These are phyloP conservation scores for Venturia aucupariae DNA, from an alignment of 2,329 filamentous ascomycete species.

Conservation along the genomic window DNA sequence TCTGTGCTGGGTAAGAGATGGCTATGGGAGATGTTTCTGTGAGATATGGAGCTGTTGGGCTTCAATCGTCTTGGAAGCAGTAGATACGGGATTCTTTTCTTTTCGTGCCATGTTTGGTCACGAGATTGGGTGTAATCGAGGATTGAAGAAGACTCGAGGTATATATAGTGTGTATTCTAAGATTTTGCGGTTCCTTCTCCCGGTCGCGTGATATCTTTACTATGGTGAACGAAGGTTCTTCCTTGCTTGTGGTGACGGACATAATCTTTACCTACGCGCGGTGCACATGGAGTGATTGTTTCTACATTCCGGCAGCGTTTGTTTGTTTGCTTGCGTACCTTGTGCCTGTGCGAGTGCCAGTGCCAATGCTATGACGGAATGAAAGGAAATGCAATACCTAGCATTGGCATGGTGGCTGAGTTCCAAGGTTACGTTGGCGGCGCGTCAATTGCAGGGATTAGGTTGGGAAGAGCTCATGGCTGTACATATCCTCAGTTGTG, in stretches of 20 bases:
- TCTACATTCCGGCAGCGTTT: neutral
- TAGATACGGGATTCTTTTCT: neutral
- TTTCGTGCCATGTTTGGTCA: neutral
- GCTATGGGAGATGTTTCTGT: neutral
- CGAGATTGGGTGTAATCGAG: neutral
- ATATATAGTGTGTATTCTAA: neutral
- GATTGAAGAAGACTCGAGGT: neutral
- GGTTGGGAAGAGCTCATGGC: neutral
- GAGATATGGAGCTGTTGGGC: neutral
- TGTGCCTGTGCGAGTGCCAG: too few species aligned
- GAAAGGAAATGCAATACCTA: too few species aligned
- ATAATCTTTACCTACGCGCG: neutral
- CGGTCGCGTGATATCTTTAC: neutral
- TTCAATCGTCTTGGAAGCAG: neutral
- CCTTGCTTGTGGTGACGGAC: neutral
- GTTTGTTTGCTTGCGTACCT: neutral
- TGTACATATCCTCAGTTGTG: neutral
- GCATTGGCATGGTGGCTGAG: constrained; percentile 5
- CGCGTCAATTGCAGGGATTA: neutral
- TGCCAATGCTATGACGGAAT: neutral
- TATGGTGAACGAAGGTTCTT: neutral
- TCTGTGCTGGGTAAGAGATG: neutral
- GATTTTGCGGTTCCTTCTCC: too few species aligned
- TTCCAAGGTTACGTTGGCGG: neutral
- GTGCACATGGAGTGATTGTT: too few species aligned